Evolutionary conservation across 1,139 yeast species (phyloP).

Genomic region (Groenewaldozyma auringiensis): DNA sequence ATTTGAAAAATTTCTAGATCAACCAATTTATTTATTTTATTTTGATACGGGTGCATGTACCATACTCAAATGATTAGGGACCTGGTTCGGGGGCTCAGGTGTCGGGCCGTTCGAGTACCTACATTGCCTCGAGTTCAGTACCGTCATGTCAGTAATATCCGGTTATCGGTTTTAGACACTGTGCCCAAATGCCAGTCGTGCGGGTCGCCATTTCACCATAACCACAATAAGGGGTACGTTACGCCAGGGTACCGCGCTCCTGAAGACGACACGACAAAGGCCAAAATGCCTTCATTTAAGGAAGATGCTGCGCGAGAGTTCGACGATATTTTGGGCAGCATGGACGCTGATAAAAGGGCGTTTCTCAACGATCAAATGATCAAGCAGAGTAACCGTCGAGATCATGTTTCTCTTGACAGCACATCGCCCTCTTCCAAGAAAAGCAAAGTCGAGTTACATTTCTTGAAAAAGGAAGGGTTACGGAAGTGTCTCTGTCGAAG

Average conservation of each 20-base stretch:
- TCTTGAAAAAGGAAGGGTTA: conserved; percentile 10
- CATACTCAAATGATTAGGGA: too few species aligned
- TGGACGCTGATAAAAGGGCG: conserved; percentile 16
- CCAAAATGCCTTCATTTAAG: conserved; percentile 7
- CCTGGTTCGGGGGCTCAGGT: too few species aligned
- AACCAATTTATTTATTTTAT: too few species aligned
- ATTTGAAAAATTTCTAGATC: too few species aligned
- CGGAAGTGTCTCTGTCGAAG: conserved; percentile 14
- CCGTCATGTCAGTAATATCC: not conserved
- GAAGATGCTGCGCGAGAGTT: conserved; percentile 8
- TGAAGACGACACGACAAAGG: conserved; percentile 6
- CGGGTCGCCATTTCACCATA: conserved; percentile 45
- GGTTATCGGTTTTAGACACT: not conserved
- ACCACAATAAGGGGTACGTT: conserved; percentile 20
- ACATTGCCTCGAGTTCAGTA: not conserved
- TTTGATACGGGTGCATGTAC: too few species aligned
- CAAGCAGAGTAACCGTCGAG: conserved; percentile 9
- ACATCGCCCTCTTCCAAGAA: conserved; percentile 4
- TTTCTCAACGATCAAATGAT: conserved; percentile 15
- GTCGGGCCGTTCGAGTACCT: too few species aligned
- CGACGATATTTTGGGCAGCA: conserved; percentile 12
- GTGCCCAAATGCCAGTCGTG: conserved; percentile 34
- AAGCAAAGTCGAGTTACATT: conserved; percentile 6
- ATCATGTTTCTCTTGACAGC: conserved; percentile 8
- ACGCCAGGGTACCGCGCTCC: conserved; percentile 38